Evolutionary conservation across 805 yeast genomes (phyloP).

Genomic region (Deakozyma indianensis): DNA sequence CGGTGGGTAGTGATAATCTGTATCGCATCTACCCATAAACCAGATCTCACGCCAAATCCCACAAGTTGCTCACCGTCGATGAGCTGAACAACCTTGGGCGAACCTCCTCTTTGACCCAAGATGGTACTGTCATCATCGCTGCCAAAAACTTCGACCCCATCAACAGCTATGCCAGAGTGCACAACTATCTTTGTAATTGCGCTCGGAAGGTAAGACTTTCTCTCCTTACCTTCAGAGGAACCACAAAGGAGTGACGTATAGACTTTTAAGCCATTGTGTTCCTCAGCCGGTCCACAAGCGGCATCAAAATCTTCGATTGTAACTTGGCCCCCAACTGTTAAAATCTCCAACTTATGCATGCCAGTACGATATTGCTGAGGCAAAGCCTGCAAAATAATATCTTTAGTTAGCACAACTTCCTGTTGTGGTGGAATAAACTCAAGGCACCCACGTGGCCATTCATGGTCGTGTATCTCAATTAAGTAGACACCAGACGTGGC

Average conservation of each 20-base stretch:
- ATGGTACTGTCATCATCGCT: conserved; percentile 16
- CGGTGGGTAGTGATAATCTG: conserved; percentile 43
- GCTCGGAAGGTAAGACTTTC: conserved; percentile 4
- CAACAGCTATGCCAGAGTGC: conserved; percentile 64
- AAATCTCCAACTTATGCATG: conserved; percentile 36
- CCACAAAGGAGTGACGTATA: not conserved
- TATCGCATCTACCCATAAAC: conserved; percentile 83
- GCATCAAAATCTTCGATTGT: conserved; percentile 37
- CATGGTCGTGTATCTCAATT: conserved; percentile 56
- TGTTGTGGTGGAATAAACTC: conserved; percentile 53
- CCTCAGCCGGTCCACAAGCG: not conserved
- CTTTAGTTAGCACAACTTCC: conserved; percentile 34
- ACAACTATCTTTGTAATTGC: conserved; percentile 41
- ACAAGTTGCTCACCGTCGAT: conserved; percentile 42
- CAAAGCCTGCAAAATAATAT: conserved; percentile 28
- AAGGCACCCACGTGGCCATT: conserved; percentile 35
- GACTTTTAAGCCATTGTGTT: conserved; percentile 7
- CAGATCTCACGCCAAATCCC: conserved; percentile 53
- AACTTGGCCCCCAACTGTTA: conserved; percentile 46
- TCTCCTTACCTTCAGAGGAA: not conserved
- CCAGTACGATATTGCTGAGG: conserved; percentile 21
- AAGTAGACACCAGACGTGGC: conserved; percentile 59
- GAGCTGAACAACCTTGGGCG: conserved; percentile 35
- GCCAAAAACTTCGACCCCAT: conserved; percentile 52
- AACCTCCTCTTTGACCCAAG: conserved; percentile 26